Conservation (phyloP, 768 basidiomycete genomes). For the Kwoniella pini region DNA sequence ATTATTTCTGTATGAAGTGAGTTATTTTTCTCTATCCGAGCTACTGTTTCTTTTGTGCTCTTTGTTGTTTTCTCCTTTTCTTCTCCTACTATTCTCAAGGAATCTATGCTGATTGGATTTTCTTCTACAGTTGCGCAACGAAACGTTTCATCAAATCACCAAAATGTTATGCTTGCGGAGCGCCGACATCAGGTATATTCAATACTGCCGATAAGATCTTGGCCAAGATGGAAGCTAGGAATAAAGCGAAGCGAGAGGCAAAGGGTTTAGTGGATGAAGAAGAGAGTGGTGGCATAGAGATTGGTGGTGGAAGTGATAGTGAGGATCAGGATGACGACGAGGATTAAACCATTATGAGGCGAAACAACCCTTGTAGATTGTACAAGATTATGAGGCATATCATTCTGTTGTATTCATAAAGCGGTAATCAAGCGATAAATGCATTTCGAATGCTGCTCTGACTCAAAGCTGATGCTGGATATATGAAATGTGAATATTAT, state of each 20-base stretch:
- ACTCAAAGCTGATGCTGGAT: too few relatives aligned
- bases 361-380: too few relatives aligned
- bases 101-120: conserved; percentile 5
- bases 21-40: conserved; percentile 30
- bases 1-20: conserved; percentile 85
- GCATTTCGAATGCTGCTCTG: too few relatives aligned
- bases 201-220: conserved; percentile 89
- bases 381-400: too few relatives aligned
- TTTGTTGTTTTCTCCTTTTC: conserved; percentile 1
- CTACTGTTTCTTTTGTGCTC: too few relatives aligned
- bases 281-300: conserved; percentile 39
- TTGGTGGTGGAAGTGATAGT: conserved; percentile 41
- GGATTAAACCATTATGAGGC: too few relatives aligned
- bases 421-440: too few relatives aligned
- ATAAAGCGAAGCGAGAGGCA: conserved; percentile 59
- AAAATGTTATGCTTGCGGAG: conserved; percentile 91
- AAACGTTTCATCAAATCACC: conserved; percentile 84
- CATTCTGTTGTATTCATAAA: too few relatives aligned
- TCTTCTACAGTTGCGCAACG: conserved; percentile 71
- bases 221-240: conserved; percentile 76
- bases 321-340: conserved; percentile 55
- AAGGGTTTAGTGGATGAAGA: conserved; percentile 56
- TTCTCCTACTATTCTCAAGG: background rate
- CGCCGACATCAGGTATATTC: conserved; percentile 92
- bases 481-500: too few relatives aligned